These are phyloP conservation scores for Hypoxylon sp. DNA, from an alignment of 2,329 filamentous ascomycete genomes.

Conservation along the genomic window DNA sequence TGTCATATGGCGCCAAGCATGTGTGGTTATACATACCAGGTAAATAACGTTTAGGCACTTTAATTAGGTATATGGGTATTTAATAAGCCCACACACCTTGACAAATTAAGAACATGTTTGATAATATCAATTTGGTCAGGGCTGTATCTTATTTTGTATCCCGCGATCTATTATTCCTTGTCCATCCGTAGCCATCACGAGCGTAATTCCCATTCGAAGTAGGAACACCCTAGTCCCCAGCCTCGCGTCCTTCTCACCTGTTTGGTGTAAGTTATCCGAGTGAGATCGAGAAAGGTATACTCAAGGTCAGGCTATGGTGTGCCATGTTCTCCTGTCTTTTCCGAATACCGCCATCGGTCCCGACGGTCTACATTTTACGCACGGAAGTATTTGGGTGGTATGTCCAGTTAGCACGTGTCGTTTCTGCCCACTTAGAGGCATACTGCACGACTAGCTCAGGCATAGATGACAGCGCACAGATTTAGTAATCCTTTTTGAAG, in stretches of 20 bases:
- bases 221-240: neutral
- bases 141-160: neutral
- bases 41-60: neutral
- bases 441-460: neutral
- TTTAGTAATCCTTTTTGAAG: conserved; percentile 9
- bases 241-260: neutral
- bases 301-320: neutral
- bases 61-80: conserved; percentile 1
- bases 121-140: conserved; percentile 1
- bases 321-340: neutral
- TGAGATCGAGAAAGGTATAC: neutral
- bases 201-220: neutral
- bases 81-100: neutral
- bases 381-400: conserved; percentile 1
- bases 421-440: neutral
- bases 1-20: neutral
- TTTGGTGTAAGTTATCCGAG: neutral
- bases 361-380: neutral
- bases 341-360: neutral
- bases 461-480: conserved; percentile 12
- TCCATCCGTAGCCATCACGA: neutral
- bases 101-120: conserved; percentile 7
- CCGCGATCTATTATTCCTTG: neutral
- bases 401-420: neutral
- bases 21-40: neutral